phyloP scores from a whole-genome alignment of 306 rosid species.

The Dryas octopetala region DNA sequence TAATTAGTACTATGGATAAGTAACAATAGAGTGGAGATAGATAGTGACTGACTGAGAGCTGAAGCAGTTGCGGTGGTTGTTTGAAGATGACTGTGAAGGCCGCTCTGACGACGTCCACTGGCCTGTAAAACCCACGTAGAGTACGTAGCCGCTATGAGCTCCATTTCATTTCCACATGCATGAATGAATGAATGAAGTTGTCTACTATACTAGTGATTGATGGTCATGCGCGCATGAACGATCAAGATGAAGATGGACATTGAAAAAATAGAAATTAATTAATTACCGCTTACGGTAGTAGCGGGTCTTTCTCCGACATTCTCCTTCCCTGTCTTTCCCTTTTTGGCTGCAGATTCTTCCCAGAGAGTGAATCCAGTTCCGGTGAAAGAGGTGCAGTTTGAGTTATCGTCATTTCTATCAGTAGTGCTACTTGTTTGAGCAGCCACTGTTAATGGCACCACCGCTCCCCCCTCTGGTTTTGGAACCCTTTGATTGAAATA shows the following conservation, averaged over 20 bases:
- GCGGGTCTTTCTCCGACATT: constrained; percentile 56
- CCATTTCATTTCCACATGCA: neutral
- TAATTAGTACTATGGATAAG: neutral
- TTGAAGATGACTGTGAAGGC: constrained; percentile 72
- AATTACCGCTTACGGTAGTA: constrained; percentile 46
- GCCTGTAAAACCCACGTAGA: constrained; percentile 24
- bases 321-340: constrained; percentile 95
- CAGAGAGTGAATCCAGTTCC: constrained; percentile 90
- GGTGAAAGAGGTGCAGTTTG: constrained; percentile 77
- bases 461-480: constrained; percentile 58
- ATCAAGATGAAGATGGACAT: too few species aligned
- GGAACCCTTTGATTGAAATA: constrained; percentile 64
- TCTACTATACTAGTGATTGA: too few species aligned
- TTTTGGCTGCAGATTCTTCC: constrained; percentile 76
- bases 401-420: constrained; percentile 73
- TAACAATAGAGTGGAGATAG: neutral
- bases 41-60: constrained; percentile 68
- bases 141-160: constrained; percentile 13
- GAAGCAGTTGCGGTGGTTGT: constrained; percentile 63
- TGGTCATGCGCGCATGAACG: too few species aligned
- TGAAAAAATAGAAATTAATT: neutral
- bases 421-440: constrained; percentile 51
- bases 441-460: constrained; percentile 44
- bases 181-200: too few species aligned
- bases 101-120: constrained; percentile 71